Base-by-base conservation (phyloP, 768 basidiomycete species). In the Rhodotorula paludigena region DNA sequence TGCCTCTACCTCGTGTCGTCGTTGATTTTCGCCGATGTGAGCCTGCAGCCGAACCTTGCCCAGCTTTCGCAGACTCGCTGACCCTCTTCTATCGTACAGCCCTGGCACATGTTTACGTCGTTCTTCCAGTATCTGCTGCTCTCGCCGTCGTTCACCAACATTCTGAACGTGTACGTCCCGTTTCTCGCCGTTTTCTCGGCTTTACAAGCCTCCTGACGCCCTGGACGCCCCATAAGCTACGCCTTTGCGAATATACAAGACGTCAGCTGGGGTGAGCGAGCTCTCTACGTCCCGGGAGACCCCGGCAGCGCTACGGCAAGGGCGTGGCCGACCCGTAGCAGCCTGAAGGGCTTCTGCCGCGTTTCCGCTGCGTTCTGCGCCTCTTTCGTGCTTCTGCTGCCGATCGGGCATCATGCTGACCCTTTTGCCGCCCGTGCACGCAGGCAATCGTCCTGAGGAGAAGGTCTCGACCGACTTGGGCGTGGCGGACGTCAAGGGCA, bases 81-180 rank as follows among this genome's bases (percentile, higher is more conserved):
- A 28, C 9, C 20, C 23, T n/a, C 1, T 18, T 7, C 32, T 36
- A 23, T 10, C 38, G 32, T 32, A 20, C 47, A 98, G 73, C 94
- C 94, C 4, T 96, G 92, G 91, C 96, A 99, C 77, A 89, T 99
- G 91, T 82, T 99, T 75, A 97, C 96, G 1, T 90, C 89, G 10
- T 93, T 98, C 80, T 35, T 92, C n/a, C 94, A 92, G 77, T 94
- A 93, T 76, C 78, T 89, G 32, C 83, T 96, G 68, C 85, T 97
- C 82, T 89, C 92, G 1, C 94, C 94, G 5, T 91, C 91, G 0
- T 97, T 93, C 74, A 94, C 94, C 76, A 85, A 87, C 61, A 89
- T 98, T 20, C 82, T 98, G 57, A 75, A 74, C 48, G 71, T 72
- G 23, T 75, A 72, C 42, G n/a, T 47, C 30, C n/a, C 11, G 25